Conservation (phyloP, 2,329 filamentous ascomycete species). For the Colletotrichum tofieldiae region DNA sequence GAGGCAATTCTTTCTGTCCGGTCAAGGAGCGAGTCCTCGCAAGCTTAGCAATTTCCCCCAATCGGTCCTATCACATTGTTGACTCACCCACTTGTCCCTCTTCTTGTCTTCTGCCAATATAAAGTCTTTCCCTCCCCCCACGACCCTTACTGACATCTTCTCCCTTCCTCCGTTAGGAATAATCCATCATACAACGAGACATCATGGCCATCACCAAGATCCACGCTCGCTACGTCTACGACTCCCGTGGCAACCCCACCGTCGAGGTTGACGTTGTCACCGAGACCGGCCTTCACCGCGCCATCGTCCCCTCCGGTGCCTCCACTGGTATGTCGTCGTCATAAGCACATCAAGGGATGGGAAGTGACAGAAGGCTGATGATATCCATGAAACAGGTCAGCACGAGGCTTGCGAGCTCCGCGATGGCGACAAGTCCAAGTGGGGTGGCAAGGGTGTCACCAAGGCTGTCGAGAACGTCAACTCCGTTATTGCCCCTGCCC, state of each 20-base stretch:
- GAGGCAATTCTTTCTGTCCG: constrained; percentile 42
- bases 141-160: constrained; percentile 22
- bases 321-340: constrained; percentile 79
- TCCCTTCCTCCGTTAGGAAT: constrained; percentile 25
- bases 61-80: constrained; percentile 43
- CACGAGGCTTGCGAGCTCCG: constrained; percentile 94
- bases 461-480: constrained; percentile 93
- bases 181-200: constrained; percentile 45
- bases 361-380: constrained; percentile 50
- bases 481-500: constrained; percentile 81
- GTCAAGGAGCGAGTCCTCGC: constrained; percentile 41
- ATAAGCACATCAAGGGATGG: constrained; percentile 30
- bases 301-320: constrained; percentile 93
- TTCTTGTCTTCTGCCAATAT: constrained; percentile 34
- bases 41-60: constrained; percentile 43
- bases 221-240: constrained; percentile 95
- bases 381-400: constrained; percentile 71
- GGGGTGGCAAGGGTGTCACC: constrained; percentile 89
- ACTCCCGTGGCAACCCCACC: constrained; percentile 98
- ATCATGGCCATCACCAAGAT: constrained; percentile 94
- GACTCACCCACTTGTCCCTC: constrained; percentile 41
- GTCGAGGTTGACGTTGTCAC: constrained; percentile 96
- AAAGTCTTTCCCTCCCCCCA: constrained; percentile 38
- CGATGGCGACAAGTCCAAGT: constrained; percentile 89
- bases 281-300: constrained; percentile 92